Base-by-base conservation (phyloP, 139 green algal species). In the Pleodorina starrii region DNA sequence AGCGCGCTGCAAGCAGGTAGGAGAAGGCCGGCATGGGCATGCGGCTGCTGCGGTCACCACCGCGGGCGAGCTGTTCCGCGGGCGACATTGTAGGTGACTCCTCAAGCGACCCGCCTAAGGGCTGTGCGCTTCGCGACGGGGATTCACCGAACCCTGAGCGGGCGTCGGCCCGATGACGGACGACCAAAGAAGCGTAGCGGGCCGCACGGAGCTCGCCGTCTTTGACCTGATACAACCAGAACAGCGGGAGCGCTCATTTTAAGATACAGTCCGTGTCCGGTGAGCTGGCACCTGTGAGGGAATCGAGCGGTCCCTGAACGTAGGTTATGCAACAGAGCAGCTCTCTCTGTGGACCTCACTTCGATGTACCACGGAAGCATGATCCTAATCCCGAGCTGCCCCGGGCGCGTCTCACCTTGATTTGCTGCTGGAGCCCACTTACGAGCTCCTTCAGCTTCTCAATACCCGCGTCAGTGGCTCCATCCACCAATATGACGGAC, bases 401-500 rank as follows among this genome's bases (percentile, higher is more conserved):
- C n/a, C n/a, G n/a, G n/a, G n/a, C n/a, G n/a, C n/a, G n/a, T n/a
- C n/a, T n/a, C n/a, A 87, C 81, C 81, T 87, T 77, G 29, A 88
- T 35, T 57, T 88, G 66, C 68, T 81, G 21, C 46, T 71, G 46
- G 29, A 88, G 68, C 46, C 60, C 32, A 12, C 9, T 32, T 11
- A 80, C 44, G 27, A 72, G 29, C 14, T 80, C 68, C 12, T 71
- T 51, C 44, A 88, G 44, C 66, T 36, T 57, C 29, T 87, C 81
- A 0, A 87, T 32, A 38, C n/a, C 42, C 0, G 38, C 54, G 27
- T 86, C 81, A 0, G 27, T 9, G 0, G 77, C 81, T 11, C 36
- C 59, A 5, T 87, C 60, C 1, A 78, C 2, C 0, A 17, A 46
- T 1, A 14, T 42, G 10, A 77, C 0, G 27, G 60, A 77, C 0